Evolutionary conservation across 2,329 filamentous ascomycete species (phyloP).

Genomic region (Exophiala sp.): DNA sequence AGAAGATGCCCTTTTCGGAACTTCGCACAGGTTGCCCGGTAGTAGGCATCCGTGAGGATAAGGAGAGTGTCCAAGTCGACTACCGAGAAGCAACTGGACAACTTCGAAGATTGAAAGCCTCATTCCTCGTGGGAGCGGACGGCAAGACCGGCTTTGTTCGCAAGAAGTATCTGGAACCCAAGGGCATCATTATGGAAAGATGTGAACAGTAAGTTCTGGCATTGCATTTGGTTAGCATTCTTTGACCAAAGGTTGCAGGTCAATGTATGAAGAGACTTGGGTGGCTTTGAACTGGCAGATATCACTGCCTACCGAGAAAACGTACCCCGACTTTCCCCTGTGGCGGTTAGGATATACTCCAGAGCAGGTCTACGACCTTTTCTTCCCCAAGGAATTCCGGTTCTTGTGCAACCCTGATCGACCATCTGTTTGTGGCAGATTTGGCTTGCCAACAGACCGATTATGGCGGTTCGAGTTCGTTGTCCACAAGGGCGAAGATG

Average conservation of each 20-base stretch:
- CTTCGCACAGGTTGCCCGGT: slow-evolving; percentile 20
- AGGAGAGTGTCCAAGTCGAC: slow-evolving; percentile 9
- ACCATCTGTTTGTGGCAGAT: slow-evolving; percentile 30
- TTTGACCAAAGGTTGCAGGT: slow-evolving; percentile 16
- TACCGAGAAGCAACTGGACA: slow-evolving; percentile 24
- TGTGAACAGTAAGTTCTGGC: slow-evolving; percentile 19
- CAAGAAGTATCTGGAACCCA: slow-evolving; percentile 32
- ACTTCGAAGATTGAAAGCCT: slow-evolving; percentile 22
- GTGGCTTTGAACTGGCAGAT: slow-evolving; percentile 32
- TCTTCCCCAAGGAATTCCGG: slow-evolving; percentile 31
- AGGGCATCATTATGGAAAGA: slow-evolving; percentile 26
- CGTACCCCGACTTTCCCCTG: slow-evolving; percentile 31
- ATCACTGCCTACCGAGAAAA: slow-evolving; percentile 28
- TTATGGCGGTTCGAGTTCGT: slow-evolving; percentile 36
- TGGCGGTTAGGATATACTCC: slow-evolving; percentile 31
- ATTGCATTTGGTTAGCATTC: not conserved
- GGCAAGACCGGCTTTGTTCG: slow-evolving; percentile 33
- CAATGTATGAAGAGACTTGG: slow-evolving; percentile 32
- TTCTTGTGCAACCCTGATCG: slow-evolving; percentile 30
- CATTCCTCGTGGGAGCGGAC: slow-evolving; percentile 32
- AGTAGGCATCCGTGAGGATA: slow-evolving; percentile 15
- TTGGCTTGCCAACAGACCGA: slow-evolving; percentile 30
- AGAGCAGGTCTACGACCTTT: slow-evolving; percentile 30
- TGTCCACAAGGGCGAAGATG: slow-evolving; percentile 32
- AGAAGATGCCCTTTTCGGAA: slow-evolving; percentile 12